phyloP scores from a whole-genome alignment of 352 stramenopile genomes.

The Globisporangium mamillatum region DNA sequence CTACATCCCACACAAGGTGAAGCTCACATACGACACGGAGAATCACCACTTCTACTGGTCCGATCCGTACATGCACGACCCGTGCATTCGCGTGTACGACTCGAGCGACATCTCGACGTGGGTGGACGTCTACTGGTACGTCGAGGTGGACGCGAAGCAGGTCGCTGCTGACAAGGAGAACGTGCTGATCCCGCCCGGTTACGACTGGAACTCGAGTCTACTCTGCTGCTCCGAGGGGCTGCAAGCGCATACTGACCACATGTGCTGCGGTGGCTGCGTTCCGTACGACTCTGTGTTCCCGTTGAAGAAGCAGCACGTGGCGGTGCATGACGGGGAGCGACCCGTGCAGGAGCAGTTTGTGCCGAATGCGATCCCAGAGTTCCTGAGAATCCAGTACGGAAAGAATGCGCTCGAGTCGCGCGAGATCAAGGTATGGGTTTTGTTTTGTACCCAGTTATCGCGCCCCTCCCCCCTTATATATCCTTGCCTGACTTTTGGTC shows the following conservation, averaged over 20 bases:
- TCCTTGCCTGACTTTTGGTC: not conserved
- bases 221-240: constrained; percentile 73
- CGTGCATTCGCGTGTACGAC: constrained; percentile 77
- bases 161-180: constrained; percentile 41
- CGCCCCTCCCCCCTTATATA: not conserved
- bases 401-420: constrained; percentile 44
- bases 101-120: constrained; percentile 50
- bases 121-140: constrained; percentile 85
- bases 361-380: constrained; percentile 51
- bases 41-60: constrained; percentile 82
- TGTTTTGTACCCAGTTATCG: not conserved
- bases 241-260: constrained; percentile 55
- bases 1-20: constrained; percentile 77
- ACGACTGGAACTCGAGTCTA: constrained; percentile 62
- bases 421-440: constrained; percentile 68
- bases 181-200: constrained; percentile 53
- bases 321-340: constrained; percentile 41
- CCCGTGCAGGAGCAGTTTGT: constrained; percentile 53
- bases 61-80: constrained; percentile 66
- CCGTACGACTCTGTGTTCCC: constrained; percentile 59
- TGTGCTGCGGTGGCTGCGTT: constrained; percentile 78
- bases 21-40: constrained; percentile 83
- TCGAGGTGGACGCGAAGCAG: constrained; percentile 45
- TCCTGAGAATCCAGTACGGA: constrained; percentile 72
- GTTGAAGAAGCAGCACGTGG: constrained; percentile 41